A percentile compares a stretch with the other conserved stretches of the same genome.
phyloP scores from a whole-genome alignment of 257 asterid genomes.

The Fraxinus excelsior region DNA sequence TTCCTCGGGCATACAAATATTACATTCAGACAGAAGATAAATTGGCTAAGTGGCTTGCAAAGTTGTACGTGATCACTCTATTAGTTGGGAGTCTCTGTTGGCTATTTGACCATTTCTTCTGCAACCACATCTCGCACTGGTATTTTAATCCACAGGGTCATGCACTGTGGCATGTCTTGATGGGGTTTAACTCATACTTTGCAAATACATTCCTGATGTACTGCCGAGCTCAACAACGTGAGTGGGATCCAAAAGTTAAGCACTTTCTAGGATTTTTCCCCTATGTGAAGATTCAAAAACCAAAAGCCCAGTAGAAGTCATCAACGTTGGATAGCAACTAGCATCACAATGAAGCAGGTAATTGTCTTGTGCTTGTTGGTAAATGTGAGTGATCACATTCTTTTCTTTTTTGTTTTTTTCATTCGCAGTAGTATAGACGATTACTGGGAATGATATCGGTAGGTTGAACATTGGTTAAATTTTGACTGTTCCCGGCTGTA shows the following conservation, averaged over 20 bases:
- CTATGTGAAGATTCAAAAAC: conserved; percentile 41
- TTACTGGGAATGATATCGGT: conserved; percentile 45
- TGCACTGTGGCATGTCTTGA: conserved; percentile 81
- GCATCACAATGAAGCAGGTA: conserved; percentile 14
- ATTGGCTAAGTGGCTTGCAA: conserved; percentile 74
- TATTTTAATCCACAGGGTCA: conserved; percentile 84
- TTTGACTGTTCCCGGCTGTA: conserved; percentile 52
- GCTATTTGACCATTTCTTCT: conserved; percentile 68
- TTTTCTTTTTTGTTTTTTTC: conserved; percentile 28
- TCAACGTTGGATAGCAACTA: conserved; percentile 12
- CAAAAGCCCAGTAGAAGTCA: conserved; percentile 65
- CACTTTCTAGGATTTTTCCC: conserved; percentile 67
- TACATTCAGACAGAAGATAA: conserved; percentile 25
- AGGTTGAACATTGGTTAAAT: conserved; percentile 45
- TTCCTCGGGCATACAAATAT: conserved; percentile 89
- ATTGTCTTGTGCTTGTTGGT: conserved; percentile 33
- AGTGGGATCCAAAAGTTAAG: conserved; percentile 74
- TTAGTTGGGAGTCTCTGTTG: conserved; percentile 61
- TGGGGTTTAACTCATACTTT: conserved; percentile 89
- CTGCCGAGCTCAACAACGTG: conserved; percentile 53
- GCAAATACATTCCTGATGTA: conserved; percentile 81
- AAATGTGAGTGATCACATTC: conserved; percentile 27
- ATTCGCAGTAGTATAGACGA: conserved; percentile 17
- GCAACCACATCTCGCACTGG: conserved; percentile 53
- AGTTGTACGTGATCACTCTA: conserved; percentile 61